Percentiles rank a stretch among this genome's conserved stretches.
Evolutionary conservation across 345 rosid species (phyloP).

Genomic region (Limnanthes douglasii): DNA sequence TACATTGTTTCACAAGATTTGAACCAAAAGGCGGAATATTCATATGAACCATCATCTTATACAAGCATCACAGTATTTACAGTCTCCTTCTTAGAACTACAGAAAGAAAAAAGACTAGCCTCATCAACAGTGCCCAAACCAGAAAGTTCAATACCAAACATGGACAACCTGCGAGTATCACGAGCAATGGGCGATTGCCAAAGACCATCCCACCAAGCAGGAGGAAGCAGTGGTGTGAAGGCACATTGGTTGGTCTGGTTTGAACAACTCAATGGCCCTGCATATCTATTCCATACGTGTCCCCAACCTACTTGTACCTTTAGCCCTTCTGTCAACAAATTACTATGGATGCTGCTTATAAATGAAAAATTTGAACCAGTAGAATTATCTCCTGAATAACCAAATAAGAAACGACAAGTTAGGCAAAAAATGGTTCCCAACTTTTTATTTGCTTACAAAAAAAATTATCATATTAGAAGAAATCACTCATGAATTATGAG

Average conservation of each 20-base stretch:
- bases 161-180: conserved; percentile 44
- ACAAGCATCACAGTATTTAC: conserved; percentile 32
- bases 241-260: conserved; percentile 78
- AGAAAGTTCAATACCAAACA: conserved; percentile 61
- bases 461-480: too few relatives aligned
- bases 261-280: conserved; percentile 80
- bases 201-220: conserved; percentile 94
- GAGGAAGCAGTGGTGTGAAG: conserved; percentile 77
- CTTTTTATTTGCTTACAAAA: too few relatives aligned
- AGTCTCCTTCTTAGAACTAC: conserved; percentile 40
- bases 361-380: conserved; percentile 40
- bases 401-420: too few relatives aligned
- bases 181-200: conserved; percentile 91
- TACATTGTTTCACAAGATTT: not conserved
- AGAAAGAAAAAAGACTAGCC: conserved; percentile 34
- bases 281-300: conserved; percentile 90
- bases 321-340: conserved; percentile 49
- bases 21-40: not conserved
- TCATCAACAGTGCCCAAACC: conserved; percentile 67
- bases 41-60: conserved; percentile 13
- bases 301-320: conserved; percentile 89
- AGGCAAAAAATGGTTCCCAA: too few relatives aligned
- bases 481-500: too few relatives aligned
- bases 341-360: conserved; percentile 82
- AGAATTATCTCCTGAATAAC: conserved; percentile 64